Conservation (phyloP, 179 eudicot species). For the Heliamphora ciliata region DNA sequence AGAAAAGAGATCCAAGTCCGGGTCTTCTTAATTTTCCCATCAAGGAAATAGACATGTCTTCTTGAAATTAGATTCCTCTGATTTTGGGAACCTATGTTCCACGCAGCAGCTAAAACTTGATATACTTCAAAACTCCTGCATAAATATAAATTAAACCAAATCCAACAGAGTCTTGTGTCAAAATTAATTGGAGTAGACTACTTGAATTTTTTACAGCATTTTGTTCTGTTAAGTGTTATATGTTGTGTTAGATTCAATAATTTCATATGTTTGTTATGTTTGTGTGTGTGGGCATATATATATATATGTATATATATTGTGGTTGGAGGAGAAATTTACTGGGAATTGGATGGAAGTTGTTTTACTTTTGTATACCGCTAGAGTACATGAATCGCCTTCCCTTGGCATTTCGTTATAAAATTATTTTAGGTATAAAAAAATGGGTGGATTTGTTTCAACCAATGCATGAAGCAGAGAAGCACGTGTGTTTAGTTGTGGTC, state of each 20-base stretch:
- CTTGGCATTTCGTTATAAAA: background rate
- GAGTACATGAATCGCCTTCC: background rate
- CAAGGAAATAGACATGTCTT: background rate
- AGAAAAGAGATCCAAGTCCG: too few relatives aligned
- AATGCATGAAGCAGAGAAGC: background rate
- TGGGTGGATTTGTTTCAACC: constrained; percentile 2
- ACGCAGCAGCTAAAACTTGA: background rate
- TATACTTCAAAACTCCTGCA: background rate
- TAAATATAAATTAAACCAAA: too few relatives aligned
- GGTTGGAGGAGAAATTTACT: background rate
- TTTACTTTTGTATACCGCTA: background rate
- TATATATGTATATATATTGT: background rate
- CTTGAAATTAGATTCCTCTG: background rate
- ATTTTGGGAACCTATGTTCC: background rate
- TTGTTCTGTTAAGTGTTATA: too few relatives aligned
- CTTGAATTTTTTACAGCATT: too few relatives aligned
- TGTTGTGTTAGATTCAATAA: too few relatives aligned
- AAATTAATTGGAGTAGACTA: too few relatives aligned
- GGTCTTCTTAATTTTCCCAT: too few relatives aligned
- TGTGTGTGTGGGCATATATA: too few relatives aligned
- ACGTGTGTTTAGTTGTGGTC: background rate
- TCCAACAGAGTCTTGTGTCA: too few relatives aligned
- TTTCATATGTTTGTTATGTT: too few relatives aligned
- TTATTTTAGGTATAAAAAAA: background rate
- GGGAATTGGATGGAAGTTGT: background rate